Conservation (phyloP, 495 filamentous ascomycete species). For the Achaetomiella virescens region DNA sequence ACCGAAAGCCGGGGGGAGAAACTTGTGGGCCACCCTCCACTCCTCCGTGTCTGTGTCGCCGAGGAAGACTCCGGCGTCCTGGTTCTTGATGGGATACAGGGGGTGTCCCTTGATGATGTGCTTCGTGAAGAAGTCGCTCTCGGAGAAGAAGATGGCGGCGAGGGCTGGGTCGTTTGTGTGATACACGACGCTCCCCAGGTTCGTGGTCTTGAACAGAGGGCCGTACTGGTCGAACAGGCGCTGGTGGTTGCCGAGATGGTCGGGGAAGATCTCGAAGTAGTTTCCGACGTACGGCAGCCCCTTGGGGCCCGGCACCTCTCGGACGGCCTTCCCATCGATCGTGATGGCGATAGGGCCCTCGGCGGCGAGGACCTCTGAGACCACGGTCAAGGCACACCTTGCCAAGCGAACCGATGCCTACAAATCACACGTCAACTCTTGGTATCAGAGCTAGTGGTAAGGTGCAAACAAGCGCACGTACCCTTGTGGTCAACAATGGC, state of each 20-base stretch:
- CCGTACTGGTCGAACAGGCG: conserved; percentile 51
- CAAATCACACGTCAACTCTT: too few relatives aligned
- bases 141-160: conserved; percentile 35
- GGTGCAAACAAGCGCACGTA: too few relatives aligned
- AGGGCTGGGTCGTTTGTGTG: conserved; percentile 46
- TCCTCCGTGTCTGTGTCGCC: conserved; percentile 45
- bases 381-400: too few relatives aligned
- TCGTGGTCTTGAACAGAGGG: conserved; percentile 47
- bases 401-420: too few relatives aligned
- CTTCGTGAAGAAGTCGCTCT: conserved; percentile 49
- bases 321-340: conserved; percentile 40
- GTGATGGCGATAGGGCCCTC: conserved; percentile 34
- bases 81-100: conserved; percentile 40
- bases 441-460: too few relatives aligned
- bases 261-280: conserved; percentile 52
- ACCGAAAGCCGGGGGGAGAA: conserved; percentile 46
- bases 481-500: too few relatives aligned
- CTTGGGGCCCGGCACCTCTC: conserved; percentile 39
- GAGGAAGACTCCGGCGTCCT: conserved; percentile 46
- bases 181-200: conserved; percentile 46
- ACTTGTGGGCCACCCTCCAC: conserved; percentile 49
- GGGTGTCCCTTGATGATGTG: conserved; percentile 46
- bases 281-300: conserved; percentile 46
- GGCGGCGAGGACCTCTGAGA: conserved; percentile 27
- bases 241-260: conserved; percentile 54